Evolutionary conservation across 2,329 filamentous ascomycete species (phyloP).

Genomic region (Sporothrix pseudoabietina): DNA sequence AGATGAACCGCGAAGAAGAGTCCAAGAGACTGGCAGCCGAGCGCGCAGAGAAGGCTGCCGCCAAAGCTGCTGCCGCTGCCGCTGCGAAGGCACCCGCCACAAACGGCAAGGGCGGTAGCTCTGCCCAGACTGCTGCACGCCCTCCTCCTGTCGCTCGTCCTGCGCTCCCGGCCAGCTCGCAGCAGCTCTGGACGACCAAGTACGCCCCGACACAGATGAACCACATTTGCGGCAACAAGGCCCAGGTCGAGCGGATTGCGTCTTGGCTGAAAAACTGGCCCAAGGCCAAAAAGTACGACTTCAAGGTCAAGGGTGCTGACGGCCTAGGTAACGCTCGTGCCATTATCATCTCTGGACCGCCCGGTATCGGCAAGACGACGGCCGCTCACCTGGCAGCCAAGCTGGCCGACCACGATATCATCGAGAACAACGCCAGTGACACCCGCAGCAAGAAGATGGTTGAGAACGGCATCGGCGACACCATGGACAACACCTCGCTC

Average conservation of each 20-base stretch:
- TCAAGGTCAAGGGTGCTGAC: conserved; percentile 80
- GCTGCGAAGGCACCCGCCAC: conserved; percentile 29
- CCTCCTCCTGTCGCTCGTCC: conserved; percentile 42
- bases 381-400: conserved; percentile 93
- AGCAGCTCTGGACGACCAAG: conserved; percentile 86
- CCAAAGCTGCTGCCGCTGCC: conserved; percentile 53
- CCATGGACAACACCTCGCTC: conserved; percentile 90
- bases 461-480: conserved; percentile 82
- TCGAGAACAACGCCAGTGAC: conserved; percentile 96
- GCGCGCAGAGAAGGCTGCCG: conserved; percentile 56
- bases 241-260: conserved; percentile 84
- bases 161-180: conserved; percentile 45
- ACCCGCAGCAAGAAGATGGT: conserved; percentile 94
- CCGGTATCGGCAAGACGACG: conserved; percentile 96
- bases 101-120: conserved; percentile 17
- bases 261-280: conserved; percentile 83
- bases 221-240: conserved; percentile 96
- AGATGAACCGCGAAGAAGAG: conserved; percentile 83
- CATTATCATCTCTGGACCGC: conserved; percentile 93
- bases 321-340: conserved; percentile 81
- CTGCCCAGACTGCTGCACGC: background rate
- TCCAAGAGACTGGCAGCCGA: conserved; percentile 55
- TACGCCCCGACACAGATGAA: conserved; percentile 83
- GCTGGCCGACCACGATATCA: conserved; percentile 86
- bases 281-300: conserved; percentile 75